These are phyloP conservation scores for Venustampulla echinocandica DNA, from an alignment of 495 filamentous ascomycete species.

Conservation along the genomic window DNA sequence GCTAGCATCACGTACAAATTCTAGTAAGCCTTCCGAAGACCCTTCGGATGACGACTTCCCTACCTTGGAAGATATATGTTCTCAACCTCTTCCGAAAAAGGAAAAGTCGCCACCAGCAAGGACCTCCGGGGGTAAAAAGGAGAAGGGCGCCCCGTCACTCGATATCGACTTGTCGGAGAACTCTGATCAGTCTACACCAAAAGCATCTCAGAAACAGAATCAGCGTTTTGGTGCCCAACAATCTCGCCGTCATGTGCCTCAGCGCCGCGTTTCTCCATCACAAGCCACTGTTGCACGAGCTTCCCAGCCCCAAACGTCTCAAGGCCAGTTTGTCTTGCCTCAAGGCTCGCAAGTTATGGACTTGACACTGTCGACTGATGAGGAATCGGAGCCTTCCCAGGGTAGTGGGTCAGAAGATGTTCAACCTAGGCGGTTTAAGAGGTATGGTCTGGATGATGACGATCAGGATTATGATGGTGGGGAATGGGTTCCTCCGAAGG, in stretches of 20 bases:
- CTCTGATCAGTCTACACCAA: constrained; percentile 4
- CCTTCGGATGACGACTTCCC: constrained; percentile 17
- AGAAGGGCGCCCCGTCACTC: background rate
- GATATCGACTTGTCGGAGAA: constrained; percentile 9
- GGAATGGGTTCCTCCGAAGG: constrained; percentile 15
- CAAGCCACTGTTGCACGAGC: background rate
- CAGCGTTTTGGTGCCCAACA: background rate
- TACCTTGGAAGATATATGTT: constrained; percentile 5
- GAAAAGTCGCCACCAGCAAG: constrained; percentile 6
- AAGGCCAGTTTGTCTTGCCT: constrained; percentile 2
- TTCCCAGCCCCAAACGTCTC: constrained; percentile 3
- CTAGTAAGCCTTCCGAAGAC: constrained; percentile 4
- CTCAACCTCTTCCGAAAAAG: constrained; percentile 6
- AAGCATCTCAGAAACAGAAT: constrained; percentile 3
- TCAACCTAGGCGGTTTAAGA: constrained; percentile 35
- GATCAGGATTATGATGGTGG: constrained; percentile 30
- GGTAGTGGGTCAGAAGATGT: constrained; percentile 33
- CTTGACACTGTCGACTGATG: constrained; percentile 17
- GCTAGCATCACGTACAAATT: background rate
- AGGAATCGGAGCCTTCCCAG: constrained; percentile 4
- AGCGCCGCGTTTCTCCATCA: background rate
- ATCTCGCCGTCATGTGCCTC: background rate
- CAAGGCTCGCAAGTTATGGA: constrained; percentile 10
- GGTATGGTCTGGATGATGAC: constrained; percentile 28
- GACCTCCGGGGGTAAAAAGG: background rate